Percentiles rank a stretch among this genome's conserved stretches.
Evolutionary conservation across 805 yeast genomes (phyloP).

Genomic region (Phaffomyces opuntiae): DNA sequence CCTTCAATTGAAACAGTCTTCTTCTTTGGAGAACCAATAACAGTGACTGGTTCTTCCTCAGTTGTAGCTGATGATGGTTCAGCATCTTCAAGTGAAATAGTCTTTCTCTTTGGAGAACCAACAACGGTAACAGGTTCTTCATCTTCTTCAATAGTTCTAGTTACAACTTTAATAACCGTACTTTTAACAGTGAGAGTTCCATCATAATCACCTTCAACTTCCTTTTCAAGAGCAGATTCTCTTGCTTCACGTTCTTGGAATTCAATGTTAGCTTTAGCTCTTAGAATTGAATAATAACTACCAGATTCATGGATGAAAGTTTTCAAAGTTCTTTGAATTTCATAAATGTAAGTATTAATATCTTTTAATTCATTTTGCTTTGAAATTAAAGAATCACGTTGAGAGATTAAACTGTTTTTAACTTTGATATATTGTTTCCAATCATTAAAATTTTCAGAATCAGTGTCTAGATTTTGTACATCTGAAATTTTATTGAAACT

Average conservation of each 20-base stretch:
- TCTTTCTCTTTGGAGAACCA: too few relatives aligned
- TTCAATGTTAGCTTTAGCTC: slow-evolving; percentile 51
- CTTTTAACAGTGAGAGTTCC: background rate
- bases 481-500: slow-evolving; percentile 17
- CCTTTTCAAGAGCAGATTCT: slow-evolving; percentile 22
- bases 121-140: background rate
- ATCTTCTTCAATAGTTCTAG: slow-evolving; percentile 5
- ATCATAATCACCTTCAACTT: background rate
- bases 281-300: slow-evolving; percentile 47
- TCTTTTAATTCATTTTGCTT: slow-evolving; percentile 26
- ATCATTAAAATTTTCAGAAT: slow-evolving; percentile 34
- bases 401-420: slow-evolving; percentile 46
- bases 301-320: slow-evolving; percentile 53
- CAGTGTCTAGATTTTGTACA: slow-evolving; percentile 20
- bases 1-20: too few relatives aligned
- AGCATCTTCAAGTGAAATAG: too few relatives aligned
- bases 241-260: slow-evolving; percentile 47
- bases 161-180: background rate
- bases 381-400: slow-evolving; percentile 45
- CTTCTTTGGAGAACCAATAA: too few relatives aligned
- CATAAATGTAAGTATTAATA: slow-evolving; percentile 27
- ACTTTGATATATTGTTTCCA: slow-evolving; percentile 57
- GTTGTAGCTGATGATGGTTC: too few relatives aligned
- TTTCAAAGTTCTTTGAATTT: slow-evolving; percentile 34
- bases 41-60: too few relatives aligned